Percentiles rank a stretch among this genome's conserved stretches.
phyloP scores from a whole-genome alignment of 148 eudicot species.

The Talinum fruticosum region DNA sequence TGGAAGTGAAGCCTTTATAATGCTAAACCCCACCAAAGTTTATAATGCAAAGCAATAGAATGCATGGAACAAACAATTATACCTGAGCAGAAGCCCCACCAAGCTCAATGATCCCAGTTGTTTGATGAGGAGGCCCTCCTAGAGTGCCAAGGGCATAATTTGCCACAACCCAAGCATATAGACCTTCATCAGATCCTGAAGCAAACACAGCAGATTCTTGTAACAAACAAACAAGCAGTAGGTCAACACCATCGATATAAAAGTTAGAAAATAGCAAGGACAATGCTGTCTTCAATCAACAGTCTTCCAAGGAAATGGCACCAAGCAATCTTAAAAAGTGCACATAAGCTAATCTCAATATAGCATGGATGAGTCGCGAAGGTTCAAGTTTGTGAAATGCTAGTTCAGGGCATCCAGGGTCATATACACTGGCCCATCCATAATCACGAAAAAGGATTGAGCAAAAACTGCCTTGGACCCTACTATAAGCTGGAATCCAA shows the following conservation, averaged over 20 bases:
- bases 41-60: neutral
- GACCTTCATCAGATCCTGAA: constrained; percentile 87
- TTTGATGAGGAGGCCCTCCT: constrained; percentile 71
- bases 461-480: too few species aligned
- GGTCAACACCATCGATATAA: neutral
- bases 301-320: neutral
- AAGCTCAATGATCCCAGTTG: constrained; percentile 94
- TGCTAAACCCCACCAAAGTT: neutral
- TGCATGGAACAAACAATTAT: constrained; percentile 13
- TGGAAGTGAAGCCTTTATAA: too few species aligned
- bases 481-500: too few species aligned
- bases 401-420: neutral
- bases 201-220: constrained; percentile 12
- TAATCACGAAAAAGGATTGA: too few species aligned
- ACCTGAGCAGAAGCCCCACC: constrained; percentile 99
- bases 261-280: neutral
- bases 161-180: constrained; percentile 96
- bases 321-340: neutral
- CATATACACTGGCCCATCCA: too few species aligned
- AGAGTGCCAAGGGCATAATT: constrained; percentile 92
- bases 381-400: neutral
- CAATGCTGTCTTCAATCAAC: neutral
- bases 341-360: neutral
- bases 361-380: neutral
- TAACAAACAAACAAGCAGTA: constrained; percentile 1